Base-by-base conservation (phyloP, 768 basidiomycete species). In the Mycena chlorophos region DNA sequence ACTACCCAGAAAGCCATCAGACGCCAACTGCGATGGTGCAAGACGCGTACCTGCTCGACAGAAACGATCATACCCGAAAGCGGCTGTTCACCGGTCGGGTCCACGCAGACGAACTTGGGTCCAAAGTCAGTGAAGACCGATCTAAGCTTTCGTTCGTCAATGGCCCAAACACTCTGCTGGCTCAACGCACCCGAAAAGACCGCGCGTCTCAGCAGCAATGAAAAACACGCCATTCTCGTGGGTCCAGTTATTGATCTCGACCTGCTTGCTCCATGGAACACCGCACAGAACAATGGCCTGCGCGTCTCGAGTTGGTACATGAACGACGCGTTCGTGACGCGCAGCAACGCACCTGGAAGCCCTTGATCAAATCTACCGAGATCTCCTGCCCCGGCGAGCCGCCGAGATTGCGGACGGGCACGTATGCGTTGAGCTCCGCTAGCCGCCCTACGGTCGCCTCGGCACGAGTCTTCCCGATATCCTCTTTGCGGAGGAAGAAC, bases 101-200 rank as follows among this genome's bases (percentile, higher is more conserved):
- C 97, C 23, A 97, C 91, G 62, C 94, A 95, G 16, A 92, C 88
- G 68, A 98, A 99, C 70, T 91, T 92, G 23, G 86, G 73, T 5
- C 97, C 97, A 63, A 99, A 98, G 72, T 99, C 97, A 69, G 91
- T 96, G 80, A 99, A 99, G 14, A 88, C 87, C 56, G 91, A 88
- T 14, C 95, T 97, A 51, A 19, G 47, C 28, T 34, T 34, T 22
- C 8, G 27, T 55, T 51, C 46, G 54, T 14, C 58, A n/a, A 51
- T 54, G 40, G 6, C 63, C 28, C 28, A 5, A 40, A 23, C 57
- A 25, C 12, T 6, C 26, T 16, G 6, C 23, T 49, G 42, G 47
- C 14, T 3, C 3, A 14, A 51, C 81, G 57, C 69, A 96, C 95
- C 92, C 96, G 67, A 99, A 99, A 25, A 99, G 81, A 40, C 97